Evolutionary conservation across 495 filamentous ascomycete species (phyloP), one percentile per base, ranked within the genome.

Genomic region (Glarea lozoyensis): DNA sequence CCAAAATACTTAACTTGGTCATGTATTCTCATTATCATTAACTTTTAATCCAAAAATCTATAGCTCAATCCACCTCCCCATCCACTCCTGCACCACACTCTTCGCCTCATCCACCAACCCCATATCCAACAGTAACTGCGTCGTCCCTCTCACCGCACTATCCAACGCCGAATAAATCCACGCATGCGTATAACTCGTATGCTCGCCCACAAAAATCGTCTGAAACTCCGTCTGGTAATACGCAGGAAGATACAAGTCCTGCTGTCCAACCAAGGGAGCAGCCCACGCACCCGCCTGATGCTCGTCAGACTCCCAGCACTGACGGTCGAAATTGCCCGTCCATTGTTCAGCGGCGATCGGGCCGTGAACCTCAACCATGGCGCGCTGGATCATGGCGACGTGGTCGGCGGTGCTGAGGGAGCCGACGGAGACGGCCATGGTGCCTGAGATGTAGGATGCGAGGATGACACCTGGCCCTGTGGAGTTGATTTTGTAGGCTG

Each of bases 61-160:
- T n/a, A n/a, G n/a, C n/a, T n/a, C n/a, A 17, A 5, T 3, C 78
- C 79, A 83, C 32, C 81, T 63, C 3, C 72, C 77, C 80, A 85
- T 85, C 78, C 81, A 84, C 50, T 70, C 70, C 39, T 76, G 60
- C 1, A 77, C 74, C 27, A 78, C 59, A 27, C 60, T 58, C 62
- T 83, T 84, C 9, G 79, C 80, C 60, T 84, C 80, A 58, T 84
- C 79, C 2, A 84, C 77, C 25, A 85, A 53, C 0, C 81, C 81
- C 42, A 83, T 65, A 49, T 83, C 77, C 1, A 84, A 65, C 45
- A 83, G 56, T 40, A 83, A 46, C 53, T 85, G 81, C 12, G 78
- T 72, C 5, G 73, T 74, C 0, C 79, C 81, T 0, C 81, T 62
- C 16, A 84, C 76, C 0, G 76, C 81, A 15, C 73, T 78, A 55